Percentiles rank a stretch among this genome's conserved stretches.
phyloP scores from a whole-genome alignment of 257 asterid genomes.

The Coffea canephora region DNA sequence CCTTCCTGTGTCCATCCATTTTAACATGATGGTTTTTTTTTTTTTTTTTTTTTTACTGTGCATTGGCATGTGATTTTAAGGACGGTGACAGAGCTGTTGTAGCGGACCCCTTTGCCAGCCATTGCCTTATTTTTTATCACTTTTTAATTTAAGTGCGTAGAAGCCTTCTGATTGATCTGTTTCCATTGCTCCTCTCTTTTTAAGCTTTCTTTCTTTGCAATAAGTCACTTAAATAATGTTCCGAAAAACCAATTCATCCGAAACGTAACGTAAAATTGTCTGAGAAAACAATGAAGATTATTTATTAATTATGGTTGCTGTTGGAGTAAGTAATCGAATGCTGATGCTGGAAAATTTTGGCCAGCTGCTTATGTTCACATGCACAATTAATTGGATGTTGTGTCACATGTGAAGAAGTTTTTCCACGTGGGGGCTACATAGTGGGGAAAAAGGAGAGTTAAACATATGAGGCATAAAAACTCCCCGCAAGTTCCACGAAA shows the following conservation, averaged over 20 bases:
- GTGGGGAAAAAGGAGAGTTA: neutral
- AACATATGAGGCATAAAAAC: neutral
- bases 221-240: too few species aligned
- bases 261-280: neutral
- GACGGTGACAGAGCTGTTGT: slow-evolving; percentile 10
- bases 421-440: too few species aligned
- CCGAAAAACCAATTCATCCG: neutral
- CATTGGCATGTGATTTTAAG: slow-evolving; percentile 16
- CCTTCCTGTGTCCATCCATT: too few species aligned
- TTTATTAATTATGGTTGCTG: neutral
- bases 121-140: neutral
- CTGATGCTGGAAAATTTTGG: neutral
- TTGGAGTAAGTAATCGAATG: neutral
- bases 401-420: slow-evolving; percentile 5
- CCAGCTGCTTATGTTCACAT: slow-evolving; percentile 17
- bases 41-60: neutral
- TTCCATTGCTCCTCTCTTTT: too few species aligned
- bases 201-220: too few species aligned
- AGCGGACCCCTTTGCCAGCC: slow-evolving; percentile 9
- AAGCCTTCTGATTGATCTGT: too few species aligned
- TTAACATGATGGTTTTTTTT: slow-evolving; percentile 14
- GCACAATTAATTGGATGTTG: slow-evolving; percentile 14
- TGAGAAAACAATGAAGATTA: too few species aligned
- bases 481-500: slow-evolving; percentile 7
- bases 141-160: neutral